These are phyloP conservation scores for Thermochaetoides dissita DNA, from an alignment of 2,329 filamentous ascomycete species.

Conservation along the genomic window DNA sequence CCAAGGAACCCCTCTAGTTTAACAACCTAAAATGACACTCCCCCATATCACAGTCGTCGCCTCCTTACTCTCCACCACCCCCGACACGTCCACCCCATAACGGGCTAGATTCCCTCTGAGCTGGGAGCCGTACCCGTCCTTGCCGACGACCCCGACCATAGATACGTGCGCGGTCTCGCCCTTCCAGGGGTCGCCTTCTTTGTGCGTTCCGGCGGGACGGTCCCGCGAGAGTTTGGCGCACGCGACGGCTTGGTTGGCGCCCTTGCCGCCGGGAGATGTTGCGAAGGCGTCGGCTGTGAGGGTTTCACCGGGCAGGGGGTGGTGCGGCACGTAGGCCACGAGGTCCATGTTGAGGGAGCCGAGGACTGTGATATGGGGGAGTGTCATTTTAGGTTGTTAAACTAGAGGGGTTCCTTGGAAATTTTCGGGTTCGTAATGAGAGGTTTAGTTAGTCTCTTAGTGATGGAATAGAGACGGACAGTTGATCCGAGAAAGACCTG, in stretches of 20 bases:
- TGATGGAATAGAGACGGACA: too few relatives aligned
- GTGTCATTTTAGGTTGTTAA: slow-evolving; percentile 8
- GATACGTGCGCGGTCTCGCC: slow-evolving; percentile 32
- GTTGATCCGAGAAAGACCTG: background rate
- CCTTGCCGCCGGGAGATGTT: slow-evolving; percentile 80
- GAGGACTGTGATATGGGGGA: slow-evolving; percentile 58
- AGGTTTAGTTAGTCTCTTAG: too few relatives aligned
- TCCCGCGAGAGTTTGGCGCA: slow-evolving; percentile 65
- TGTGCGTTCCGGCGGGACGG: slow-evolving; percentile 19
- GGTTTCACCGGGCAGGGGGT: slow-evolving; percentile 77
- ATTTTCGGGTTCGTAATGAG: background rate
- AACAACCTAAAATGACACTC: slow-evolving; percentile 9
- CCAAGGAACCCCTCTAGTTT: background rate
- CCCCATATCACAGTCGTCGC: slow-evolving; percentile 51
- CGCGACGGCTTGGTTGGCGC: slow-evolving; percentile 87
- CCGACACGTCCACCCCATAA: slow-evolving; percentile 45
- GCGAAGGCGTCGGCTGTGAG: slow-evolving; percentile 65
- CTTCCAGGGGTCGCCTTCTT: background rate
- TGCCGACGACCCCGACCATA: slow-evolving; percentile 64
- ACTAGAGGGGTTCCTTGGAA: background rate
- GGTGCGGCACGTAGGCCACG: slow-evolving; percentile 71
- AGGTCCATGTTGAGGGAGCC: slow-evolving; percentile 93
- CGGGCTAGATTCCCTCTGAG: slow-evolving; percentile 43
- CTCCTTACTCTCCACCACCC: slow-evolving; percentile 16
- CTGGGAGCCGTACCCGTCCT: slow-evolving; percentile 49